Evolutionary conservation across 2,329 filamentous ascomycete species (phyloP).

Genomic region (Ophiostoma triangulosporum): DNA sequence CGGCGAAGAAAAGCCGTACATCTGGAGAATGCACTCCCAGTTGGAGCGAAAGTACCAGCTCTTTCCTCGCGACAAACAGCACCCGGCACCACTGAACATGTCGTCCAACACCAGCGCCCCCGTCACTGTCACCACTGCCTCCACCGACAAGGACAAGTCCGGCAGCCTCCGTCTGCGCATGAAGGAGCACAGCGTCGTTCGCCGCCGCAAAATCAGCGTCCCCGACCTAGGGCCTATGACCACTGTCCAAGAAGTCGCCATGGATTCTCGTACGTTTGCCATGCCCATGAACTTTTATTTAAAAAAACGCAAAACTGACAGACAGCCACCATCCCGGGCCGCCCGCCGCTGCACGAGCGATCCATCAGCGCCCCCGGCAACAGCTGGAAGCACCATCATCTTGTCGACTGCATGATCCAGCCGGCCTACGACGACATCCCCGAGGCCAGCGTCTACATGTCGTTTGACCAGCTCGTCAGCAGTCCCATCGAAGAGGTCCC

Average conservation of each 20-base stretch:
- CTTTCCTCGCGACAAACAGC: slow-evolving; percentile 32
- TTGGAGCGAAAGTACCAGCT: slow-evolving; percentile 47
- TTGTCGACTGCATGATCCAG: slow-evolving; percentile 24
- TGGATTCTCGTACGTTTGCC: slow-evolving; percentile 57
- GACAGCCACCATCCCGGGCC: slow-evolving; percentile 54
- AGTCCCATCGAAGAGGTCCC: slow-evolving; percentile 11
- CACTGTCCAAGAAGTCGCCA: slow-evolving; percentile 51
- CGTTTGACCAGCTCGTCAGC: slow-evolving; percentile 16
- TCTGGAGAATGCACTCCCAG: slow-evolving; percentile 44
- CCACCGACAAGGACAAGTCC: neutral
- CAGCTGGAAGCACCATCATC: slow-evolving; percentile 32
- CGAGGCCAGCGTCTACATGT: slow-evolving; percentile 14
- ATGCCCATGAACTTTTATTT: too few relatives aligned
- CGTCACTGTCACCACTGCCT: neutral
- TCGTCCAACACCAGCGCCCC: neutral
- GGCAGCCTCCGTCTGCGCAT: slow-evolving; percentile 31
- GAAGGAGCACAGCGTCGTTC: slow-evolving; percentile 42
- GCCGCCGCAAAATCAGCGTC: slow-evolving; percentile 50
- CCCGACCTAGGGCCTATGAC: slow-evolving; percentile 55
- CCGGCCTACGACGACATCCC: slow-evolving; percentile 22
- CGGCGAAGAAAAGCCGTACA: slow-evolving; percentile 34
- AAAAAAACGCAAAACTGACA: slow-evolving; percentile 10
- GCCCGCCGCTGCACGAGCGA: slow-evolving; percentile 49
- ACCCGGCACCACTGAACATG: slow-evolving; percentile 15
- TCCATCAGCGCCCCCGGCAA: slow-evolving; percentile 48